Evolutionary conservation across 169 alveolate species (phyloP), one percentile per base, ranked within the genome.

Genomic region (Plasmodium gaboni): DNA sequence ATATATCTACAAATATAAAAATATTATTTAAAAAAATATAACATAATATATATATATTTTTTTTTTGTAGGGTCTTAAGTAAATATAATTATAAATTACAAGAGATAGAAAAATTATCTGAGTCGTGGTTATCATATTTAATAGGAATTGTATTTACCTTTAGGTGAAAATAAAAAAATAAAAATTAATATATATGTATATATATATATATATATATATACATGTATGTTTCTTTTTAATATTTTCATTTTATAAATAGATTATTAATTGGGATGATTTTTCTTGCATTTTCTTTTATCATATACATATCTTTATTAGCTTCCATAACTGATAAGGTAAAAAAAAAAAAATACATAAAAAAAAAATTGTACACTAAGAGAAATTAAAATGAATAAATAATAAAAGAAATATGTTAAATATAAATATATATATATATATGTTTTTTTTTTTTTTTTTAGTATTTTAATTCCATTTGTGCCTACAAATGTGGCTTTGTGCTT

Each of bases 401-500:
- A 22, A 63, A 63, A 8, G 22, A 24, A 22, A 26, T 9, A 63
- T 63, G 10, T 6, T 22, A 19, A 19, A 6, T 63, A 10, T 9
- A 15, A 0, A 15, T 19, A 63, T 24, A 63, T 63, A 59, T 15
- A 59, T 24, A 1, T 59, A n/a, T 17, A 10, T 19, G 26, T 4
- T 15, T 12, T 28, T 10, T 60, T 13, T 69, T 69, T 26, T 51
- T 5, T 15, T 51, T 71, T 65, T n/a, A 92, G 93, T 32, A 76
- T 64, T 61, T 48, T 92, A 26, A 88, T 87, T 91, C 92, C 80
- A 74, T 65, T 89, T 28, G 71, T 93, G 80, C 80, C 73, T 93
- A 94, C 6, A 73, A 88, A 17, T 94, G 97, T 69, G 97, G 97
- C 9, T 94, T 73, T 76, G 74, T 61, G 0, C 85, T 95, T 51